Base-by-base conservation (phyloP, 1,139 yeast species). In the Hyphopichia fennica region DNA sequence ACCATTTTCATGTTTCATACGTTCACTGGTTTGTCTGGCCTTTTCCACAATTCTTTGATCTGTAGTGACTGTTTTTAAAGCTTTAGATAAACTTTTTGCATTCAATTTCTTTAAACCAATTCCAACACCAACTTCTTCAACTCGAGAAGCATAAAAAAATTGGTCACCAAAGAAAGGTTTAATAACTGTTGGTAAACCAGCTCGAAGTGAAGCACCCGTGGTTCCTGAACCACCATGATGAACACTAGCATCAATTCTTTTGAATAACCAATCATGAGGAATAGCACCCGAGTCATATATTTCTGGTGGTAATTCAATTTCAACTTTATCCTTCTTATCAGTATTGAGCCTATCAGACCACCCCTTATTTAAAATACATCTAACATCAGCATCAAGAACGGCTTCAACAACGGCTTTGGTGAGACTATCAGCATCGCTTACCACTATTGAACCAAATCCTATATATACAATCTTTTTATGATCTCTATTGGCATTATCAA, bases 191-290 rank as follows among this genome's bases (percentile, higher is more conserved):
- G 98, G 97, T 27, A 87, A 60, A 0, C 98, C 99, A 9, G 89
- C 87, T 47, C 93, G 68, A 43, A 91, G 61, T 2, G 95, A 78
- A 0, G 97, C 96, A 10, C 99, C 99, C 0, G 98, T 90, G 0
- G 98, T 89, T 1, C 99, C 99, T 0, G 96, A 86, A 0, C 99
- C 99, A 31, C 99, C 99, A 62, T 91, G 99, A 57, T 91, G 99
- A 4, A 91, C 96, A 0, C 96, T 96, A 0, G 93, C 97, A 63
- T 91, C 96, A 35, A 93, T 72, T 49, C 79, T 81, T 0, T 93
- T 87, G 63, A 91, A 91, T 35, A 91, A 68, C 98, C 98, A 93
- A 61, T 90, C 96, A 60, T 91, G 99, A 1, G 97, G 96, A 17
- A 88, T 72, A 11, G 84, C 62, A 4, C 93, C 93, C 11, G 87